These are phyloP conservation scores for Fistulinella prunicolor DNA, from an alignment of 768 basidiomycete genomes.

Conservation along the genomic window DNA sequence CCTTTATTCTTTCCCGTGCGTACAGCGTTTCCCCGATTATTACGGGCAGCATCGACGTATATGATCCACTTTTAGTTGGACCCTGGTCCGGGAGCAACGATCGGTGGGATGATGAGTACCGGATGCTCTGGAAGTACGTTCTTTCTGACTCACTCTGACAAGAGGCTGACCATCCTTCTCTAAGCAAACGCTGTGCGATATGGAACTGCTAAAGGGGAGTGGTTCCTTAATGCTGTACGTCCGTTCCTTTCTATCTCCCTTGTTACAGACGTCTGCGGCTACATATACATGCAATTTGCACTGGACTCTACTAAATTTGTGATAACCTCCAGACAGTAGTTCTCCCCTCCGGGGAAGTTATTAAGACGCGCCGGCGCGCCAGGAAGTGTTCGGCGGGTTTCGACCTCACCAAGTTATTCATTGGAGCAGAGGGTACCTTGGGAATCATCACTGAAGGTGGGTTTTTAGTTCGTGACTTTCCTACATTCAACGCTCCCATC, in stretches of 20 bases:
- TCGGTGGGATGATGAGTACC: conserved; percentile 85
- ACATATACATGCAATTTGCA: neutral
- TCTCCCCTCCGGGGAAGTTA: conserved; percentile 83
- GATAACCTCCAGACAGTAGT: conserved; percentile 90
- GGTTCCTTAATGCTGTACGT: conserved; percentile 82
- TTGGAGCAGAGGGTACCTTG: conserved; percentile 79
- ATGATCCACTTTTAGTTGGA: conserved; percentile 49
- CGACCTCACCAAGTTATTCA: conserved; percentile 81
- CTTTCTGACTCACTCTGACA: neutral
- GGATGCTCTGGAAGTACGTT: conserved; percentile 79
- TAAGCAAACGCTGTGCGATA: conserved; percentile 80
- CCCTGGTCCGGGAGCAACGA: conserved; percentile 75
- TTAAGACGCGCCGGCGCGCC: conserved; percentile 78
- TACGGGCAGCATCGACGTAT: neutral
- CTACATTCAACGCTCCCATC: neutral
- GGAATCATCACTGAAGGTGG: conserved; percentile 87
- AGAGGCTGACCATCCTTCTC: conserved; percentile 15
- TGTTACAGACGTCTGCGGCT: neutral
- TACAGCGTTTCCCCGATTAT: neutral
- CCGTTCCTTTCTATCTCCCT: neutral
- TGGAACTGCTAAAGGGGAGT: conserved; percentile 86
- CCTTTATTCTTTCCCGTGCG: conserved; percentile 81
- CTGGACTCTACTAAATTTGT: too few species aligned
- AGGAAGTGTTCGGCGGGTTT: conserved; percentile 88
- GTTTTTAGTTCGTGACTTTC: neutral